Evolutionary conservation across 1,284 basidiomycete genomes (phyloP).

Genomic region (Melampsora americana): DNA sequence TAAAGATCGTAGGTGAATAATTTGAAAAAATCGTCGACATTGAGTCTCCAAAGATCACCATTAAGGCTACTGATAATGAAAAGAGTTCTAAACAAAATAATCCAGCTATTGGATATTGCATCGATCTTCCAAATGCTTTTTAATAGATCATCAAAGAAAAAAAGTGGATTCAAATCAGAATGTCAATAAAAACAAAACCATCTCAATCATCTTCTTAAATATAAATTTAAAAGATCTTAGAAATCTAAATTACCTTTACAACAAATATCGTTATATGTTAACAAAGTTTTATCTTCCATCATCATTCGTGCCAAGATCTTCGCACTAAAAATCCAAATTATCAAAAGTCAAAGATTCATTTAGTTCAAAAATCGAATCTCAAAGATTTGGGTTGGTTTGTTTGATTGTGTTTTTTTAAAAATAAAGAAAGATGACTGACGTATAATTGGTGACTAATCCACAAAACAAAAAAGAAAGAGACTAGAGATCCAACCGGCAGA

Average conservation of each 20-base stretch:
- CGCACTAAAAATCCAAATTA: conserved; percentile 19
- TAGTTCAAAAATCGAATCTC: not conserved
- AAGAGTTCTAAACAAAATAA: conserved; percentile 37
- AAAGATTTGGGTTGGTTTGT: too few relatives aligned
- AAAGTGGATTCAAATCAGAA: conserved; percentile 5
- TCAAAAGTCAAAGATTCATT: too few relatives aligned
- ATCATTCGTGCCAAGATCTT: conserved; percentile 40
- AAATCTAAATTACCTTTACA: conserved; percentile 42
- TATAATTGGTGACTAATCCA: conserved; percentile 31
- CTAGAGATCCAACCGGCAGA: conserved; percentile 29
- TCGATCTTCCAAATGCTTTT: conserved; percentile 33
- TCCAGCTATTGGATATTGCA: conserved; percentile 41
- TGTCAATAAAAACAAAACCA: too few relatives aligned
- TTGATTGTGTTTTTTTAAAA: not conserved
- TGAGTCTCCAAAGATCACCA: conserved; percentile 37
- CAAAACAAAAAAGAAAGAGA: conserved; percentile 33
- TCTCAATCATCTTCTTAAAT: too few relatives aligned
- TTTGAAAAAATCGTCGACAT: conserved; percentile 31
- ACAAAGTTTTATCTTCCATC: conserved; percentile 29
- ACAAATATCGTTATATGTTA: conserved; percentile 41
- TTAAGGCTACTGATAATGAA: conserved; percentile 33
- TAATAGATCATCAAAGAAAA: not conserved
- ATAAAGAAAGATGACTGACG: conserved; percentile 23
- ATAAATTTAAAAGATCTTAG: too few relatives aligned
- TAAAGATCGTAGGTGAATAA: conserved; percentile 17